Evolutionary conservation across 2,329 filamentous ascomycete genomes (phyloP).

Genomic region (Trichoderma asperellum): DNA sequence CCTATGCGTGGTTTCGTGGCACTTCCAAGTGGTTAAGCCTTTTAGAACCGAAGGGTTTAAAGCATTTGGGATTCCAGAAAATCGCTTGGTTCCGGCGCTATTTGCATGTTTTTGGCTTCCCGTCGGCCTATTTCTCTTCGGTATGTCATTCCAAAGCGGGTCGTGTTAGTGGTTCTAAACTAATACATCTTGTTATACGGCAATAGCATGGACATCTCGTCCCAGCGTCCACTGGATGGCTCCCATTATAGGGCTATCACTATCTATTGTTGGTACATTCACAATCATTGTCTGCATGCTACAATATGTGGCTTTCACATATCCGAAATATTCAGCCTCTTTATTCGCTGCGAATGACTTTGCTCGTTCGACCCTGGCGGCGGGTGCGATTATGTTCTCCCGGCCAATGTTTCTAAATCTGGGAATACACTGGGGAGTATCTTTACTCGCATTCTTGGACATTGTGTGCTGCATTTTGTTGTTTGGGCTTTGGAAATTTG

Average conservation of each 20-base stretch:
- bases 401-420: conserved; percentile 9
- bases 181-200: background rate
- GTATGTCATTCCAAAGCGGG: background rate
- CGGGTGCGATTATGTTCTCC: conserved; percentile 6
- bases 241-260: background rate
- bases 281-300: background rate
- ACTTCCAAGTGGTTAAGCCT: background rate
- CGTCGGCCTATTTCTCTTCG: background rate
- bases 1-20: background rate
- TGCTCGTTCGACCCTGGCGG: conserved; percentile 5
- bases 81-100: background rate
- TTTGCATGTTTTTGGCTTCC: background rate
- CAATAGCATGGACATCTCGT: background rate
- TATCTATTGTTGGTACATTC: background rate
- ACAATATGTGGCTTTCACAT: background rate
- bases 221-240: conserved; percentile 1
- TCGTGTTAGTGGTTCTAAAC: background rate
- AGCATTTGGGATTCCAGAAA: background rate
- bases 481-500: background rate
- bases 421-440: conserved; percentile 4
- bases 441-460: background rate
- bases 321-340: background rate
- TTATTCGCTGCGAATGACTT: background rate
- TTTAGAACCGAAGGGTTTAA: background rate
- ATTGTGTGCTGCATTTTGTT: background rate